Base-by-base conservation (phyloP, 495 filamentous ascomycete genomes). In the Gamarada debralockiae region DNA sequence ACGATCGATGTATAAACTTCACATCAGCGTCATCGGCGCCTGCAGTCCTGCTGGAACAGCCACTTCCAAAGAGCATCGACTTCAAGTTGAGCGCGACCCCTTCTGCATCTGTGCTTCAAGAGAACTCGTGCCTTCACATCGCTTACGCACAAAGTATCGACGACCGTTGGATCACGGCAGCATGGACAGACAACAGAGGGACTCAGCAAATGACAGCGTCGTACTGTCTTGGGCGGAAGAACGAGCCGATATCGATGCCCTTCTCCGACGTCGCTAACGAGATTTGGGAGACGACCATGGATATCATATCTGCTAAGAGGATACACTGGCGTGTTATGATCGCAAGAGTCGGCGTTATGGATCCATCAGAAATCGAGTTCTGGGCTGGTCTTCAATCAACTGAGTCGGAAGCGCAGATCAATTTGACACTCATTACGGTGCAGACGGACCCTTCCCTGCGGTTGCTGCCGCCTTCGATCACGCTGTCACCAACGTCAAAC, bases 131-230 rank as follows among this genome's bases (percentile, higher is more conserved):
- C 54, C 79, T 99, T 10, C 95, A 99, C 65, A 70, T 97, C 41
- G 91, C 88, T 7, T 96, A 92, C 63, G 85, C 86, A 0, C 82
- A 84, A 54, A 92, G 88, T 63, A 70, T 84, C 24, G 89, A 93
- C 62, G 83, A 87, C 41, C 79, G 87, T 15, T 99, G 95, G 95
- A 67, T 97, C 40, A 85, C 85, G 0, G 90, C 83, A 3, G 87
- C 87, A n/a, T 99, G 95, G 95, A 89, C 87, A 1, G 91, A 97
- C 67, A 90, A 82, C 59, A 78, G 73, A 21, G 95, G 93, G 0
- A 79, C 73, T 36, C 77, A 87, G 51, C 89, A 95, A 64, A 83
- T 80, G 56, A 87, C 75, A 3, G 84, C 87, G 24, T 88, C 89
- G 1, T 95, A 95, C 66, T 87, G 87, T 59, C 72, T 95, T 3